Conservation (phyloP, 2,329 filamentous ascomycete species). For the Cladophialophora exuberans region DNA sequence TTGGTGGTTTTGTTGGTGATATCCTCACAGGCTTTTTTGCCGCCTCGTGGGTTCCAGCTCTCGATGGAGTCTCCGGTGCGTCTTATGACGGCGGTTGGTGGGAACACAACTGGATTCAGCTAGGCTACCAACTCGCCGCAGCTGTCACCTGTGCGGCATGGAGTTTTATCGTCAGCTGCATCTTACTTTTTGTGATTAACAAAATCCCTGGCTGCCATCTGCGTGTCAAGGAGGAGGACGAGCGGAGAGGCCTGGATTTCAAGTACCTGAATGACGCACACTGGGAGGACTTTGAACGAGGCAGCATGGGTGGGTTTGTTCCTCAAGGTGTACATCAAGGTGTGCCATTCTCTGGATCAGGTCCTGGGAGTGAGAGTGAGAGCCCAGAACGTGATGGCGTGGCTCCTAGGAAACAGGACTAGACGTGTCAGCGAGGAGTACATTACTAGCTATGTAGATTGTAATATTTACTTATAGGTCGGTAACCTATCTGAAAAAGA, state of each 20-base stretch:
- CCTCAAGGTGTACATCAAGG: constrained; percentile 11
- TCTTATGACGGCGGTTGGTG: constrained; percentile 55
- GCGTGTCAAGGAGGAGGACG: constrained; percentile 59
- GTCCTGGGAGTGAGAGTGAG: constrained; percentile 20
- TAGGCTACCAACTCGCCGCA: constrained; percentile 61
- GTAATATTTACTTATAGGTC: too few relatives aligned
- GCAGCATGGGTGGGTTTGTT: background rate
- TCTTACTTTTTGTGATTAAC: constrained; percentile 59
- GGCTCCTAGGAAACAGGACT: background rate
- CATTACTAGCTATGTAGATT: too few relatives aligned
- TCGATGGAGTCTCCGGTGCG: constrained; percentile 54
- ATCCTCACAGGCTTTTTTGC: constrained; percentile 63
- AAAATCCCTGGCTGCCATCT: constrained; percentile 61
- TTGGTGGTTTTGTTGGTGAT: constrained; percentile 61
- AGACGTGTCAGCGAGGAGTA: too few relatives aligned
- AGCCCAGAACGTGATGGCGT: background rate
- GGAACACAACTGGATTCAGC: constrained; percentile 57
- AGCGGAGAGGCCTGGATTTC: constrained; percentile 56
- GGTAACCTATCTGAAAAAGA: too few relatives aligned
- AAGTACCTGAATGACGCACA: constrained; percentile 50
- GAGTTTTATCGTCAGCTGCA: constrained; percentile 57
- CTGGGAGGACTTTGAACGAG: constrained; percentile 15
- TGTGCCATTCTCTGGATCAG: constrained; percentile 19
- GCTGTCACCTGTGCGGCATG: constrained; percentile 58
- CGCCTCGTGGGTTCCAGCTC: constrained; percentile 50